Base-by-base conservation (phyloP, 2,329 filamentous ascomycete genomes). In the Colletotrichum spinosum region DNA sequence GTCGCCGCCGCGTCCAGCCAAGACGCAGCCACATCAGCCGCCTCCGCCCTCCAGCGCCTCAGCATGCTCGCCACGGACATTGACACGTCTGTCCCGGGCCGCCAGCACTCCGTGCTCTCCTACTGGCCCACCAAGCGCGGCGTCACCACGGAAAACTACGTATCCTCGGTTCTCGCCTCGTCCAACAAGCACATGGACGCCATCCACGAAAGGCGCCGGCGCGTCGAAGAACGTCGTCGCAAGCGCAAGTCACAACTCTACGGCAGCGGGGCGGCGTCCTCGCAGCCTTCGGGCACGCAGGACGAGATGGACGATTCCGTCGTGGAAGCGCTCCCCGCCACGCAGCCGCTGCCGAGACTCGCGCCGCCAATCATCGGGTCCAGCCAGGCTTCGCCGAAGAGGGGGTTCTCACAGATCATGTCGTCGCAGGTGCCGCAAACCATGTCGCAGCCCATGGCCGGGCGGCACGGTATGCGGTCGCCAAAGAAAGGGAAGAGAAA, bases 381-480 rank as follows among this genome's bases (percentile, higher is more conserved):
- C 8, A 58, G 63, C 41, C 63, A 68, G 63, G 15, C 41, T n/a
- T 65, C 63, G 15, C 41, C 49, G 6, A 45, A 46, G 6, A 44
- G 49, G 38, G 50, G 55, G 8, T 65, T 59, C 2, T 65, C 54
- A 35, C 63, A 67, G 44, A 11, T 62, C 46, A 46, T 61, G 44
- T 69, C 68, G 66, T 73, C 70, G 55, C 73, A 68, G 34, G 64
- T 69, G 8, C 70, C 67, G 55, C 71, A 41, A 56, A 74, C 76
- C n/a, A 83, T 82, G 77, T 83, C 82, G 55, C 82, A 84, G 69
- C 78, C 80, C 9, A 71, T 80, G 12, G 64, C 76, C n/a, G 84
- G 84, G 2, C 68, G 73, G 5, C 84, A 83, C 78, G 83, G 83
- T 34, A 78, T 78, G 68, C 75, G 82, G 59, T 50, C 70, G 41